Evolutionary conservation across 208 protist species (phyloP).

Genomic region (Wallacemonas sp.): DNA sequence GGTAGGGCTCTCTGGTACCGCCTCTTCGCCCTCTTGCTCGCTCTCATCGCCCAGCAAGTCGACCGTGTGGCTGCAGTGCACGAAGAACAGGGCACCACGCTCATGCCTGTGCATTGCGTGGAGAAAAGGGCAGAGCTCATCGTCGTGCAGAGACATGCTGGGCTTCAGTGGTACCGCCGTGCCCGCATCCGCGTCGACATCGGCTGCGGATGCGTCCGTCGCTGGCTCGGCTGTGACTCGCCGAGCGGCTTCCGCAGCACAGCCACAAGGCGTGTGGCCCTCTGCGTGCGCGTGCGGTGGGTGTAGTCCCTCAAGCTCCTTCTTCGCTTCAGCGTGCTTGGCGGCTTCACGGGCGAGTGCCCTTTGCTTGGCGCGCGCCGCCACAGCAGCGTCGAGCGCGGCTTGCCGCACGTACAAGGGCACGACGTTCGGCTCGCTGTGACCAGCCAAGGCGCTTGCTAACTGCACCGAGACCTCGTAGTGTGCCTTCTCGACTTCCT

Average conservation of each 20-base stretch:
- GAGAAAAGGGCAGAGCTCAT: conserved; percentile 26
- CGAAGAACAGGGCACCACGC: conserved; percentile 35
- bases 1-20: neutral
- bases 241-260: neutral
- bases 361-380: neutral
- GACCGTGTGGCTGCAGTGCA: conserved; percentile 27
- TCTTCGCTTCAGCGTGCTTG: neutral
- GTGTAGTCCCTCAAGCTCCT: neutral
- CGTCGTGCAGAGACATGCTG: conserved; percentile 44
- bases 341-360: neutral
- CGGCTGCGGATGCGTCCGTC: neutral
- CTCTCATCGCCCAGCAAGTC: conserved; percentile 26
- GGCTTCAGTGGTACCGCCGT: neutral
- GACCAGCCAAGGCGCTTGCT: conserved; percentile 20
- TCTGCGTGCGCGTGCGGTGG: neutral
- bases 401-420: neutral
- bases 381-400: neutral
- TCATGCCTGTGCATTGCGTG: conserved; percentile 21
- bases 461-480: conserved; percentile 42
- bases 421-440: conserved; percentile 20
- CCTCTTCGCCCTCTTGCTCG: conserved; percentile 1
- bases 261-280: neutral
- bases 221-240: too few relatives aligned
- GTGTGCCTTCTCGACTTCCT: conserved; percentile 56
- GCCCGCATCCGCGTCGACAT: neutral